Conservation (phyloP, 441 rosid genomes). For the Eugenia klotzschiana region DNA sequence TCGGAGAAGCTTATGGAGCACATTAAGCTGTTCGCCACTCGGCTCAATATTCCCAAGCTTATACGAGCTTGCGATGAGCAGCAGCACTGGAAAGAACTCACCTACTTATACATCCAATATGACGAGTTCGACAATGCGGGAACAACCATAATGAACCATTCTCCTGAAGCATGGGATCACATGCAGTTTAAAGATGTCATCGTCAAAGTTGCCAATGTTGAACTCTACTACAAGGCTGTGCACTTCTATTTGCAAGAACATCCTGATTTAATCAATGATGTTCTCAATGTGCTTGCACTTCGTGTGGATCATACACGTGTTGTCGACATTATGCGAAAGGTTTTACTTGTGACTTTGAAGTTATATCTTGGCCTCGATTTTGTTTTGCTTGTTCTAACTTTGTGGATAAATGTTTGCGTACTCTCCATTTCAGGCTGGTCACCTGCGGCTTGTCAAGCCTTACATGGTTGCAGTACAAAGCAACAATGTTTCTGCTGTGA, state of each 20-base stretch:
- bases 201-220: constrained; percentile 95
- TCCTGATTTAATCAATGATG: constrained; percentile 91
- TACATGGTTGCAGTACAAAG: constrained; percentile 94
- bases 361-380: neutral
- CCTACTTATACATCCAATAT: constrained; percentile 80
- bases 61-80: constrained; percentile 98
- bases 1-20: constrained; percentile 99
- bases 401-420: neutral
- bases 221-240: constrained; percentile 93
- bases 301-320: constrained; percentile 96
- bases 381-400: neutral
- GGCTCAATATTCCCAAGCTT: constrained; percentile 95
- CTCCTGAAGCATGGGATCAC: constrained; percentile 99
- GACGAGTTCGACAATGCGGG: constrained; percentile 99
- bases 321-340: constrained; percentile 98
- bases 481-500: constrained; percentile 89
- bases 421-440: constrained; percentile 63
- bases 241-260: constrained; percentile 98
- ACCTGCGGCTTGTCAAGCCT: constrained; percentile 90
- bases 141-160: constrained; percentile 96
- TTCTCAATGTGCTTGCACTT: constrained; percentile 84
- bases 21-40: constrained; percentile 91
- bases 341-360: constrained; percentile 6
- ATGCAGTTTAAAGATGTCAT: constrained; percentile 96
- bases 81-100: constrained; percentile 95